A percentile compares a stretch with the other conserved stretches of the same genome.
Conservation (phyloP, 106 monocot species). For the Platanthera guangdongensis region DNA sequence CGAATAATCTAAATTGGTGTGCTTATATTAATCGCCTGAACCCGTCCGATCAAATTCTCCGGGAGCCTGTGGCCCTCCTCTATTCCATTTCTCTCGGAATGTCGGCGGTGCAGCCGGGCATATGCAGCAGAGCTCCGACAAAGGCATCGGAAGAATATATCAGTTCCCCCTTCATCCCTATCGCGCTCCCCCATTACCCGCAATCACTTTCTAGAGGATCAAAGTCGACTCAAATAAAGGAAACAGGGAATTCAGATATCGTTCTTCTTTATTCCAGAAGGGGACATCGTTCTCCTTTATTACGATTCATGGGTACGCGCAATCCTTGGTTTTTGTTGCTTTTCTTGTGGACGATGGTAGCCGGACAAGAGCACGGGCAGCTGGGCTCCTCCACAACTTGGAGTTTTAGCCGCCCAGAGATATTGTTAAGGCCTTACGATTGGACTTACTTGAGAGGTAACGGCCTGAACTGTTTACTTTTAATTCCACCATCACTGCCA, state of each 20-base stretch:
- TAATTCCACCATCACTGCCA: not conserved
- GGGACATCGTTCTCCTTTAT: not conserved
- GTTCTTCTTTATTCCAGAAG: not conserved
- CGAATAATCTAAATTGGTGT: too few relatives aligned
- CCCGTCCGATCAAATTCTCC: too few relatives aligned
- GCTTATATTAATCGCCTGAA: too few relatives aligned
- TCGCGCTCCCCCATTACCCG: not conserved
- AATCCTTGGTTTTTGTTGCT: not conserved
- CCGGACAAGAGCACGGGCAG: constrained; percentile 13
- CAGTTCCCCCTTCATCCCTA: not conserved
- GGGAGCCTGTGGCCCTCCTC: too few relatives aligned
- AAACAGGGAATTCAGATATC: not conserved
- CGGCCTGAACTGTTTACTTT: not conserved
- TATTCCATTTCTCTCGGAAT: too few relatives aligned
- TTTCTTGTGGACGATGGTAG: not conserved
- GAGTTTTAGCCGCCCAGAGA: constrained; percentile 29
- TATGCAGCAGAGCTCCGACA: too few relatives aligned
- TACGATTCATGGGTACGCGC: constrained; percentile 7
- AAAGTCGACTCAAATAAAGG: not conserved
- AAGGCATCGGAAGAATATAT: too few relatives aligned
- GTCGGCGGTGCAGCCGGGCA: too few relatives aligned
- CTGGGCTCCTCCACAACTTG: constrained; percentile 21
- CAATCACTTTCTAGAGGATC: not conserved
- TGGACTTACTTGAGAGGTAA: constrained; percentile 67
- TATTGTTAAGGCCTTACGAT: constrained; percentile 48